Conservation (phyloP, 306 rosid species). For the Carpinus fangiana region DNA sequence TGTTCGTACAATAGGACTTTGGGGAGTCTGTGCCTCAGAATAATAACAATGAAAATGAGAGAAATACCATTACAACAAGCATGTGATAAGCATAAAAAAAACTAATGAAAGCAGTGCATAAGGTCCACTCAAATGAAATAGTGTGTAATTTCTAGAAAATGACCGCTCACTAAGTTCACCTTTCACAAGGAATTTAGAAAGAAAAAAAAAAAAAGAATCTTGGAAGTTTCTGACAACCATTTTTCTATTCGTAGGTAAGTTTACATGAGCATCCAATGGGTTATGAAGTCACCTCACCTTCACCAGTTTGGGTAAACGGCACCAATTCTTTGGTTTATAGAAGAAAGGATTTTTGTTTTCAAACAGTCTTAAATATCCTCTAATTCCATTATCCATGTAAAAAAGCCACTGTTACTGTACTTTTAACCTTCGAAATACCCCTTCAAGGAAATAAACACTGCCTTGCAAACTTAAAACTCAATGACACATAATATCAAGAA, state of each 20-base stretch:
- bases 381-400: too few relatives aligned
- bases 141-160: neutral
- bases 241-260: neutral
- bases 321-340: neutral
- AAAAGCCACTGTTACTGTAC: too few relatives aligned
- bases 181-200: neutral
- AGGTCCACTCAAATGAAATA: neutral
- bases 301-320: neutral
- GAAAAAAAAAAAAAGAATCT: neutral
- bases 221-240: neutral
- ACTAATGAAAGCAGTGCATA: neutral
- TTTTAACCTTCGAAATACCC: too few relatives aligned
- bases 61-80: constrained; percentile 12
- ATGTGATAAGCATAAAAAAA: neutral
- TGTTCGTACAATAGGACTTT: constrained; percentile 86
- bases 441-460: neutral
- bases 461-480: neutral
- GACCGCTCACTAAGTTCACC: neutral
- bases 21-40: constrained; percentile 78
- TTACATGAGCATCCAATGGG: neutral
- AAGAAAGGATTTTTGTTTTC: neutral
- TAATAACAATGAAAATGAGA: constrained; percentile 2
- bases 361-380: too few relatives aligned
- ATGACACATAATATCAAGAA: neutral
- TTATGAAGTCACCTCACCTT: neutral